Percentiles rank a stretch among this genome's conserved stretches.
These are phyloP conservation scores for Clarireedia monteithiana DNA, from an alignment of 2,329 filamentous ascomycete species.

Conservation along the genomic window DNA sequence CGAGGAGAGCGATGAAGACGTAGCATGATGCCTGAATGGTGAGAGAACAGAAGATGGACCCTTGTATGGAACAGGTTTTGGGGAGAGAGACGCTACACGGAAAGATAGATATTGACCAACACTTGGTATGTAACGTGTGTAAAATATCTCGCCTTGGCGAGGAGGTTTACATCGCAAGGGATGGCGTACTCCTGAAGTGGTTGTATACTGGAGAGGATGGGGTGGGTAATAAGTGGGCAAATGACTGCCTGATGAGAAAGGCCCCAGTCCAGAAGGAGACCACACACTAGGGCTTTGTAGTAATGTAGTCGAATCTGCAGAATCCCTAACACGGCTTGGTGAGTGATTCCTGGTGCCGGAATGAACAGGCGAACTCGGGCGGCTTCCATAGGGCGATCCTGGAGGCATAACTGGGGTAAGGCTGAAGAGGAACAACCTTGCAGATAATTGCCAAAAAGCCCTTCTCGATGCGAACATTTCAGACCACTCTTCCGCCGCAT, in stretches of 20 bases:
- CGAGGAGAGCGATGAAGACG: slow-evolving; percentile 22
- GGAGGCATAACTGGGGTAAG: slow-evolving; percentile 49
- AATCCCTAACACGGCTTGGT: slow-evolving; percentile 22
- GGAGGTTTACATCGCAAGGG: slow-evolving; percentile 83
- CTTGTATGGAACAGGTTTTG: slow-evolving; percentile 54
- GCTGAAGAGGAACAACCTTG: slow-evolving; percentile 81
- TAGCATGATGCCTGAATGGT: slow-evolving; percentile 24
- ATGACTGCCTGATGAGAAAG: slow-evolving; percentile 76
- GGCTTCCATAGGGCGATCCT: slow-evolving; percentile 44
- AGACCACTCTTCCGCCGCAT: slow-evolving; percentile 59
- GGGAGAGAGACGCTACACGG: slow-evolving; percentile 67
- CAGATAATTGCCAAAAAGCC: slow-evolving; percentile 89
- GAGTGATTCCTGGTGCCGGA: slow-evolving; percentile 29
- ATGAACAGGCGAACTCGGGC: slow-evolving; percentile 44
- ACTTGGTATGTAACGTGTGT: slow-evolving; percentile 78
- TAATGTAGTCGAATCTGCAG: slow-evolving; percentile 35
- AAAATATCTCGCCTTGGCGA: slow-evolving; percentile 84
- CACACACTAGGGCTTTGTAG: slow-evolving; percentile 29
- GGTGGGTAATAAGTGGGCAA: slow-evolving; percentile 89
- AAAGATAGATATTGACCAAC: slow-evolving; percentile 82
- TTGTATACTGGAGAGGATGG: slow-evolving; percentile 70
- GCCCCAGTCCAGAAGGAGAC: slow-evolving; percentile 42
- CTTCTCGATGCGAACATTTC: slow-evolving; percentile 74
- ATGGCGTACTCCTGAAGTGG: slow-evolving; percentile 73
- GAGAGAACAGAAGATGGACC: slow-evolving; percentile 40